phyloP scores from a whole-genome alignment of 75 land plant species.

The Cunninghamia lanceolata region DNA sequence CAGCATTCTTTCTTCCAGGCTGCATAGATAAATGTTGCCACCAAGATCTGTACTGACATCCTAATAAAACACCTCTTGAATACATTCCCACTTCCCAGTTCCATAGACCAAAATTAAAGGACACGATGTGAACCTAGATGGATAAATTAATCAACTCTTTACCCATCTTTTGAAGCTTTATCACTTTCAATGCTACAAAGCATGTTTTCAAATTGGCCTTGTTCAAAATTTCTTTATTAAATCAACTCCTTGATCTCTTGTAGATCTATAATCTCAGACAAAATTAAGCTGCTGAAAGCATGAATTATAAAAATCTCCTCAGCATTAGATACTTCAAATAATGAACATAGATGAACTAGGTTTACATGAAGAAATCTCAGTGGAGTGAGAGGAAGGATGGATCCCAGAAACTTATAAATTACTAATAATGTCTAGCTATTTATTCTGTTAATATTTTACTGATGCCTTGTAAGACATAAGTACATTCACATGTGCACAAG shows the following conservation, averaged over 20 bases:
- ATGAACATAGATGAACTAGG: not conserved
- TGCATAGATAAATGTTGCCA: conserved; percentile 59
- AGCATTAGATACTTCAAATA: not conserved
- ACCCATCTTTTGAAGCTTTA: not conserved
- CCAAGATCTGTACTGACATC: conserved; percentile 41
- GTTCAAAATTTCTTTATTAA: conserved; percentile 72
- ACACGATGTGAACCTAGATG: conserved; percentile 4
- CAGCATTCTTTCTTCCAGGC: conserved; percentile 28
- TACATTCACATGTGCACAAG: conserved; percentile 76
- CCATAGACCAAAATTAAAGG: conserved; percentile 44
- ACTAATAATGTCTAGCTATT: conserved; percentile 36
- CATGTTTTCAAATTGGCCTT: conserved; percentile 70
- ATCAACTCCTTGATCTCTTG: conserved; percentile 72
- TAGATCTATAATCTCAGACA: conserved; percentile 19
- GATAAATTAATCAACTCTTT: too few relatives aligned
- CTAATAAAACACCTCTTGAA: conserved; percentile 34
- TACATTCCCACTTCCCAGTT: conserved; percentile 39
- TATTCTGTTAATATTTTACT: conserved; percentile 67
- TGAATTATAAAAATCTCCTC: not conserved
- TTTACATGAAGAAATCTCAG: conserved; percentile 22
- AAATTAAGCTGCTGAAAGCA: not conserved
- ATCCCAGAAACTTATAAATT: conserved; percentile 47
- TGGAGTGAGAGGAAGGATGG: conserved; percentile 14
- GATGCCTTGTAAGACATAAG: conserved; percentile 84
- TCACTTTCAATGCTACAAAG: conserved; percentile 43